Evolutionary conservation across 768 basidiomycete species (phyloP), one percentile per base, ranked within the genome.

Genomic region (Epithele typhae): DNA sequence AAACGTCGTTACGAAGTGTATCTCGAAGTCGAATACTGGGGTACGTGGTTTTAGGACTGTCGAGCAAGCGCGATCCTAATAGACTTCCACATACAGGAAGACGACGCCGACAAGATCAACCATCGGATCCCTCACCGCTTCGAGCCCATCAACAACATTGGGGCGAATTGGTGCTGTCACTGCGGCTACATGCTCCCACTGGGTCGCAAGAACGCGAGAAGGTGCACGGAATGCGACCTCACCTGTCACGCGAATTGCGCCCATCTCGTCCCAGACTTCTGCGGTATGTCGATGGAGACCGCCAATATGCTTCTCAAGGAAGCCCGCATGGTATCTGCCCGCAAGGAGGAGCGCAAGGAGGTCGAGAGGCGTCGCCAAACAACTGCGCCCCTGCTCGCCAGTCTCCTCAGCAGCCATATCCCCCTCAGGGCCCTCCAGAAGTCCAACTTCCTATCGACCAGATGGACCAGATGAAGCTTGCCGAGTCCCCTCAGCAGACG

Each of bases 271-370:
- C 96, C 96, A 48, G 95, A 99, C 68, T 98, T 99, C 68, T 99
- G 96, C 60, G 96, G 96, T 35, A 97, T 99, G 94, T 92, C 93
- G 30, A 98, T 98, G 95, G 95, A 97, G 68, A 95, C 91, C 30
- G 95, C 96, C 39, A 97, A 97, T 64, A 82, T 86, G 59, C 76
- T 99, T 17, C 77, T 99, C 41, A 81, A 85, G 41, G 87, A 93
- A 33, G 42, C 42, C 5, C 42, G 42, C 12, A 33, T 34, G 24
- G 42, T 43, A 65, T 84, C 90, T 78, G 84, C 87, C 44, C 88
- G 91, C 60, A 96, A 96, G 71, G 94, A 97, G 65, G 77, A 75
- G 57, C 69, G 48, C 66, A 66, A 30, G 66, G n/a, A n/a, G n/a
- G n/a, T n/a, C n/a, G n/a, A n/a, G n/a, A n/a, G n/a, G n/a, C 75